phyloP scores from a whole-genome alignment of 1,284 basidiomycete species.

The Gymnopus androsaceus region DNA sequence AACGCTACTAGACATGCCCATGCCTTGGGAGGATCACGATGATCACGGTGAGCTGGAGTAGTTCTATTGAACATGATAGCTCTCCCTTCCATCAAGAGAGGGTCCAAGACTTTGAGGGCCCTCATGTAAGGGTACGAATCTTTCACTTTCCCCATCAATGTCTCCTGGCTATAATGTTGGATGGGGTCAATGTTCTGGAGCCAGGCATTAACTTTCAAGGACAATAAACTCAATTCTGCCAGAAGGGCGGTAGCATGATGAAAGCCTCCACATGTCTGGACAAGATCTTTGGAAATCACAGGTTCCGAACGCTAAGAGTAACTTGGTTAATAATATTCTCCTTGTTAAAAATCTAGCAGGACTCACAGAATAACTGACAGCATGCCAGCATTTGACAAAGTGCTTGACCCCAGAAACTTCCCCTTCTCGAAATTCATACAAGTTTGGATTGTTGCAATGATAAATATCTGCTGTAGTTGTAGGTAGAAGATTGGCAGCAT shows the following conservation, averaged over 20 bases:
- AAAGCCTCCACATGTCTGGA: neutral
- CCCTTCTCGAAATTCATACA: neutral
- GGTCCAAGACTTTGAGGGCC: neutral
- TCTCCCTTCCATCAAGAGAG: conserved; percentile 9
- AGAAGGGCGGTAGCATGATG: neutral
- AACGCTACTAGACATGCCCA: neutral
- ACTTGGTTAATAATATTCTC: no score
- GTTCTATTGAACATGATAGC: conserved; percentile 6
- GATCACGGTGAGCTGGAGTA: neutral
- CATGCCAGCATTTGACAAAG: neutral
- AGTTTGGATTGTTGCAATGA: neutral
- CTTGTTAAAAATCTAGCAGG: neutral
- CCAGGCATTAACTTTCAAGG: neutral
- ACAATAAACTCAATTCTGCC: neutral
- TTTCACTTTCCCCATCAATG: neutral
- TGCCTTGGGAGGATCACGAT: neutral
- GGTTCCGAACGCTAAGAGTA: neutral
- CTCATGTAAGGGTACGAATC: neutral
- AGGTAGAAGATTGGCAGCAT: neutral
- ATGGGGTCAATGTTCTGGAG: neutral
- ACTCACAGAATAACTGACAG: neutral
- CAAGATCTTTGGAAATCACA: neutral
- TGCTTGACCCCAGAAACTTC: neutral
- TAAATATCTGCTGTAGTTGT: neutral
- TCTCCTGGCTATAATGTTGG: neutral